These are phyloP conservation scores for Aspergillus panamensis DNA, from an alignment of 495 filamentous ascomycete species.

Conservation along the genomic window DNA sequence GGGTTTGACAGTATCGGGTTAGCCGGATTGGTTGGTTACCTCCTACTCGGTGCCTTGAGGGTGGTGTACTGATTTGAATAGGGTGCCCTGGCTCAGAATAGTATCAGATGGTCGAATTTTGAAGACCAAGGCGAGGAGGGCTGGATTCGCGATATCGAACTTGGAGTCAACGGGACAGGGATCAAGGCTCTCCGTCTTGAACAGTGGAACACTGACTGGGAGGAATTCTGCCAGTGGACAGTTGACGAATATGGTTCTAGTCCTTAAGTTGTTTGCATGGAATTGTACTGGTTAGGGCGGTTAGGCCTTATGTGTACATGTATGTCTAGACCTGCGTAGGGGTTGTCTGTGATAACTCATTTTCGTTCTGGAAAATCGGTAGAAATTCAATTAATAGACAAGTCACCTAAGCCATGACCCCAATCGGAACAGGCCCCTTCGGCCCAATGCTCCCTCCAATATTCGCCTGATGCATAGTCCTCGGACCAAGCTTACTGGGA, in stretches of 20 bases:
- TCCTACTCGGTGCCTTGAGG: not conserved
- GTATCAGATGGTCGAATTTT: constrained; percentile 21
- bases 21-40: constrained; percentile 12
- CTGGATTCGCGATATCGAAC: constrained; percentile 21
- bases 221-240: constrained; percentile 23
- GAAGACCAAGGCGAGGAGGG: constrained; percentile 20
- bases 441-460: constrained; percentile 8
- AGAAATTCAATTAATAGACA: no score
- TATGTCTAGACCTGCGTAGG: no score
- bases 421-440: constrained; percentile 6
- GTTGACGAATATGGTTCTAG: constrained; percentile 14
- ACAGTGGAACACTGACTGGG: constrained; percentile 20
- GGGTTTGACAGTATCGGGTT: constrained; percentile 23
- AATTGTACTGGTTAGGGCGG: no score
- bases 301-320: no score
- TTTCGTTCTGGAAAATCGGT: no score
- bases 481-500: constrained; percentile 5
- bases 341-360: no score
- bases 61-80: not conserved
- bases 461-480: constrained; percentile 10
- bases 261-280: not conserved
- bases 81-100: constrained; percentile 22
- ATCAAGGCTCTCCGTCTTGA: constrained; percentile 16
- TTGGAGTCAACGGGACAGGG: constrained; percentile 12
- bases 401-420: not conserved